Conservation (phyloP, 169 alveolate genomes). For the Theileria parva region DNA sequence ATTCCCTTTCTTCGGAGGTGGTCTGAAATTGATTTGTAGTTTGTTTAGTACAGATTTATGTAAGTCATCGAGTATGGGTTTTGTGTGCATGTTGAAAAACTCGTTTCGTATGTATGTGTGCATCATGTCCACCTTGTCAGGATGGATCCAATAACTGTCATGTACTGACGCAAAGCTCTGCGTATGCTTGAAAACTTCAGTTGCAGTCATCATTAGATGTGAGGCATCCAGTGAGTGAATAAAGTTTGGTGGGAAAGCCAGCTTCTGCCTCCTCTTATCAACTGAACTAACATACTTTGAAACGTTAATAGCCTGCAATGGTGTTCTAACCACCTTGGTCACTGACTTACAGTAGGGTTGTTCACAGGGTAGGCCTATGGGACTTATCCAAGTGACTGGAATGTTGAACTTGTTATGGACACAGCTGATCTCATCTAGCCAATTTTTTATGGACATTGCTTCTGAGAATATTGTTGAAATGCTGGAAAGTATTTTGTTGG, state of each 20-base stretch:
- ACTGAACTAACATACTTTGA: slow-evolving; percentile 64
- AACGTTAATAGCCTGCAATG: slow-evolving; percentile 83
- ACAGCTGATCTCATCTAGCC: slow-evolving; percentile 91
- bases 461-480: slow-evolving; percentile 90
- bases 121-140: slow-evolving; percentile 89
- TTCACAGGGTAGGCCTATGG: slow-evolving; percentile 92
- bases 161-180: slow-evolving; percentile 95
- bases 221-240: slow-evolving; percentile 95
- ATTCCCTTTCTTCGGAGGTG: slow-evolving; percentile 81
- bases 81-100: slow-evolving; percentile 85
- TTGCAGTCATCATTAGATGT: slow-evolving; percentile 94
- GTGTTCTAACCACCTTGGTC: slow-evolving; percentile 79
- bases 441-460: slow-evolving; percentile 91
- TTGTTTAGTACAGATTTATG: slow-evolving; percentile 75
- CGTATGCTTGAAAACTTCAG: slow-evolving; percentile 70
- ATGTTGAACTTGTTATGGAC: slow-evolving; percentile 85
- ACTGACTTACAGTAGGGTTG: slow-evolving; percentile 89
- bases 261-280: slow-evolving; percentile 85
- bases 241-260: slow-evolving; percentile 96
- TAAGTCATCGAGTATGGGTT: slow-evolving; percentile 88
- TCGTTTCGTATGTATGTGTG: slow-evolving; percentile 82
- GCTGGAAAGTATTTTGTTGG: slow-evolving; percentile 87
- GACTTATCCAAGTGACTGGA: slow-evolving; percentile 94
- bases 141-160: slow-evolving; percentile 96
- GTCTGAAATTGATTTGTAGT: slow-evolving; percentile 67